phyloP scores from a whole-genome alignment of 805 yeast genomes.

The Metschnikowia borealis region DNA sequence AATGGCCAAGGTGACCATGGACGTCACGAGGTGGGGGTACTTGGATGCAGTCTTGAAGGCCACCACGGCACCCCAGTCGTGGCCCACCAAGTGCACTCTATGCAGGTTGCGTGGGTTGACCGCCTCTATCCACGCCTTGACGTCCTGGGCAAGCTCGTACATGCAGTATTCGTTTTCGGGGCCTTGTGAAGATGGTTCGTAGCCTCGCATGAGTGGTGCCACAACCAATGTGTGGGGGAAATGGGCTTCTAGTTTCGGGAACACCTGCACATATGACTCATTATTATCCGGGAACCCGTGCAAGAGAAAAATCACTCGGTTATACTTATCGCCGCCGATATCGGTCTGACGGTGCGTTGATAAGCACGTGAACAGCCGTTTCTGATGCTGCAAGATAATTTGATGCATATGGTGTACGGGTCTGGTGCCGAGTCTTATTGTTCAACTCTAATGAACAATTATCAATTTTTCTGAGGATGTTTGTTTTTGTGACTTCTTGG shows the following conservation, averaged over 20 bases:
- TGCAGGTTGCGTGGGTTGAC: constrained; percentile 18
- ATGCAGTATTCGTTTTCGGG: constrained; percentile 22
- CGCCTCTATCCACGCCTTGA: constrained; percentile 28
- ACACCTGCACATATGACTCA: constrained; percentile 23
- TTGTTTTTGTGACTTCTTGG: too few species aligned
- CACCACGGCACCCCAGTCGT: constrained; percentile 44
- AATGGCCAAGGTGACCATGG: constrained; percentile 36
- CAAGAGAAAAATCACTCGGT: constrained; percentile 24
- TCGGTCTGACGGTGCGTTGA: constrained; percentile 9
- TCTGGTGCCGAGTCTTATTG: too few species aligned
- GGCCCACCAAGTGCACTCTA: constrained; percentile 39
- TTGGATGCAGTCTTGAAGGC: constrained; percentile 31
- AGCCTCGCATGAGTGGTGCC: constrained; percentile 37
- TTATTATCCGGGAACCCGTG: constrained; percentile 42
- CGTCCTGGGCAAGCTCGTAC: constrained; percentile 31
- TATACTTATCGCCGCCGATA: constrained; percentile 4
- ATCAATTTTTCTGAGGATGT: too few species aligned
- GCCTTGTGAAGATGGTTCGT: constrained; percentile 31
- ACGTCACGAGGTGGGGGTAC: constrained; percentile 32
- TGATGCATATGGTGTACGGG: neutral
- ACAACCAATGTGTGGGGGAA: constrained; percentile 23
- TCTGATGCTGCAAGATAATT: constrained; percentile 7
- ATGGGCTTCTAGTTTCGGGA: constrained; percentile 19
- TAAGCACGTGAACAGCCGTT: constrained; percentile 13
- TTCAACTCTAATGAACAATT: too few species aligned